Conservation (phyloP, 2,329 filamentous ascomycete species). For the Ophiosphaerella herpotricha region DNA sequence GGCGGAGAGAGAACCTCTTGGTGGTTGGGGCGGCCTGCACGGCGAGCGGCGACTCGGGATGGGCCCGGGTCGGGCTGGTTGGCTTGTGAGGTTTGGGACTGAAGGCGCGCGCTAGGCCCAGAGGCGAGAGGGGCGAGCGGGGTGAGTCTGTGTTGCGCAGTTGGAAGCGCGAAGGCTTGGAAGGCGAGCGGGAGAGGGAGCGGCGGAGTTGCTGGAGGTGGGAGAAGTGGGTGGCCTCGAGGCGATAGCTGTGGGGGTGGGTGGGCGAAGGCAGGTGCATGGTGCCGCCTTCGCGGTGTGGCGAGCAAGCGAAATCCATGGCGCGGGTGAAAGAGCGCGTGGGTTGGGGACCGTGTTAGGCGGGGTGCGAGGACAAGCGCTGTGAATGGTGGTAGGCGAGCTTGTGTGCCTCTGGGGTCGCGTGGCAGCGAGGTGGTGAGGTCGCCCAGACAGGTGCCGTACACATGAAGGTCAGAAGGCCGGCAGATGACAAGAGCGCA, state of each 20-base stretch:
- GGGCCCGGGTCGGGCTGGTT: conserved; percentile 54
- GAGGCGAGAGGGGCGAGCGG: conserved; percentile 50
- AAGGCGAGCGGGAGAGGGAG: conserved; percentile 91
- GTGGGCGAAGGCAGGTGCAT: conserved; percentile 87
- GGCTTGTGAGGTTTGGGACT: conserved; percentile 53
- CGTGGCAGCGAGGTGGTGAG: conserved; percentile 13
- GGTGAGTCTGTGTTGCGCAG: conserved; percentile 58
- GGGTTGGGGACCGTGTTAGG: conserved; percentile 4
- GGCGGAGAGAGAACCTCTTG: conserved; percentile 57
- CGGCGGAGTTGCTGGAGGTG: conserved; percentile 82
- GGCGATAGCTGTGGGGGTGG: conserved; percentile 69
- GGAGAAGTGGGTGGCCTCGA: conserved; percentile 71
- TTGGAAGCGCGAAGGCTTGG: conserved; percentile 73
- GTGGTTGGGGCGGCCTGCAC: conserved; percentile 64
- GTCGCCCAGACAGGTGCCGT: conserved; percentile 16
- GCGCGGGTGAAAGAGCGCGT: conserved; percentile 9
- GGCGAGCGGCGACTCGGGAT: conserved; percentile 60
- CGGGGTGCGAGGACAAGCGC: too few relatives aligned
- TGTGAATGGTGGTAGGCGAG: conserved; percentile 4
- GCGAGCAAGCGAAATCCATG: conserved; percentile 58
- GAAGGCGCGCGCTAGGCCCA: conserved; percentile 51
- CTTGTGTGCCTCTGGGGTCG: conserved; percentile 7
- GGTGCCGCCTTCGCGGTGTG: conserved; percentile 68
- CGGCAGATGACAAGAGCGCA: conserved; percentile 36
- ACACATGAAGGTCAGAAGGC: conserved; percentile 25